A percentile compares a stretch with the other conserved stretches of the same genome.
Evolutionary conservation across 129 eudicot species (phyloP).

Genomic region (Flaveria brownii): DNA sequence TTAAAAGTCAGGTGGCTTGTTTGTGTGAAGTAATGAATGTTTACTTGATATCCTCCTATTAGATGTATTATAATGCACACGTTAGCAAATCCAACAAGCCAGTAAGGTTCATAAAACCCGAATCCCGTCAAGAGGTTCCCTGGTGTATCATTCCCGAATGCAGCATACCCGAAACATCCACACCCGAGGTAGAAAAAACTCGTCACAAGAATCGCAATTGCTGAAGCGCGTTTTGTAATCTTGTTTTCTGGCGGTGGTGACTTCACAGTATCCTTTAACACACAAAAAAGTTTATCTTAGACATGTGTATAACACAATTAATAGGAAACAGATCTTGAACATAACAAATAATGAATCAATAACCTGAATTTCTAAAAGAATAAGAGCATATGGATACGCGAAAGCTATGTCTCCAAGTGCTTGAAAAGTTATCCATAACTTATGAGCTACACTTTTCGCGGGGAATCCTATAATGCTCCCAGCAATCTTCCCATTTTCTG

Average conservation of each 20-base stretch:
- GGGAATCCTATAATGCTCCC: slow-evolving; percentile 51
- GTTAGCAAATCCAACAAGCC: slow-evolving; percentile 74
- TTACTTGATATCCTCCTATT: slow-evolving; percentile 82
- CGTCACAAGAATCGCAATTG: slow-evolving; percentile 47
- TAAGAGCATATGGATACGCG: slow-evolving; percentile 68
- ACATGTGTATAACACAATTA: not conserved
- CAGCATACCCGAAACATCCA: slow-evolving; percentile 88
- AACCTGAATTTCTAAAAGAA: slow-evolving; percentile 91
- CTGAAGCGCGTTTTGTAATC: slow-evolving; percentile 64
- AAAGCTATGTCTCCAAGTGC: slow-evolving; percentile 90
- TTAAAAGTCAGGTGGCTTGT: slow-evolving; percentile 14
- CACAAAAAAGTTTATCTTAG: slow-evolving; percentile 7
- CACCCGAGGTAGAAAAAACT: slow-evolving; percentile 73
- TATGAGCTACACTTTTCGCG: slow-evolving; percentile 46
- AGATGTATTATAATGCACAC: slow-evolving; percentile 69
- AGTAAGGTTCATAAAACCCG: slow-evolving; percentile 80
- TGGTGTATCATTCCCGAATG: slow-evolving; percentile 73
- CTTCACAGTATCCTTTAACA: slow-evolving; percentile 63
- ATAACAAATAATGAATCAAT: not conserved
- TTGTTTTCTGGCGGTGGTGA: slow-evolving; percentile 68
- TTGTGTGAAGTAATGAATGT: slow-evolving; percentile 19
- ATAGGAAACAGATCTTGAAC: not conserved
- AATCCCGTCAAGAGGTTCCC: slow-evolving; percentile 82
- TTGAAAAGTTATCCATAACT: slow-evolving; percentile 62
- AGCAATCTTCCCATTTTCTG: slow-evolving; percentile 50